Conservation (phyloP, 768 basidiomycete species). For the Hypholoma sublateritium region DNA sequence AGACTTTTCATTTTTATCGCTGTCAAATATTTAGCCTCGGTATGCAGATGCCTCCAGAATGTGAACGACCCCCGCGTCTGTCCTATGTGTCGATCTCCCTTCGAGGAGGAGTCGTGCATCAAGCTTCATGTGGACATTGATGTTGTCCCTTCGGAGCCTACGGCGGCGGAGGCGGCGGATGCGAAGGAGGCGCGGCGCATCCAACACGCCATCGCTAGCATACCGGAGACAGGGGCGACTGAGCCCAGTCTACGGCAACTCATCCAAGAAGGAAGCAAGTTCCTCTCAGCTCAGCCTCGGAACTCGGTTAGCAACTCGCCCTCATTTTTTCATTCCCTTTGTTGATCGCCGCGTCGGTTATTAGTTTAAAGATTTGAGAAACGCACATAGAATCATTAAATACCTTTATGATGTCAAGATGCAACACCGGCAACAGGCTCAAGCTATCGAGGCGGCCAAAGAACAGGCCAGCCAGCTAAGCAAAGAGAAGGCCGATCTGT, state of each 20-base stretch:
- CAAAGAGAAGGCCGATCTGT: slow-evolving; percentile 34
- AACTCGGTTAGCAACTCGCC: slow-evolving; percentile 36
- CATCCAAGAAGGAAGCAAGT: slow-evolving; percentile 49
- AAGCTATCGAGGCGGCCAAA: slow-evolving; percentile 31
- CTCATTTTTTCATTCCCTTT: neutral
- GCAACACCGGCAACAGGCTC: slow-evolving; percentile 33
- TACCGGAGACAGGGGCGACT: slow-evolving; percentile 57
- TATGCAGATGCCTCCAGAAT: slow-evolving; percentile 52
- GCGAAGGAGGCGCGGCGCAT: slow-evolving; percentile 44
- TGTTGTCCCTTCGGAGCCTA: slow-evolving; percentile 19
- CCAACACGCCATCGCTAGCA: slow-evolving; percentile 49
- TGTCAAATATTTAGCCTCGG: slow-evolving; percentile 2
- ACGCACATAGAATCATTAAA: slow-evolving; percentile 46
- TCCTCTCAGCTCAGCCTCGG: slow-evolving; percentile 46
- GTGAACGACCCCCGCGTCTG: slow-evolving; percentile 46
- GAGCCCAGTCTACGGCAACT: slow-evolving; percentile 48
- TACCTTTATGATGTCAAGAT: slow-evolving; percentile 51
- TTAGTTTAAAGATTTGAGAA: slow-evolving; percentile 53
- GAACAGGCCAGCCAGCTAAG: slow-evolving; percentile 34
- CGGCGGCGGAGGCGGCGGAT: slow-evolving; percentile 13
- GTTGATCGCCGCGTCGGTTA: slow-evolving; percentile 6
- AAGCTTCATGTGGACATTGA: slow-evolving; percentile 64
- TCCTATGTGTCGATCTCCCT: slow-evolving; percentile 62
- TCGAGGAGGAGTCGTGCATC: slow-evolving; percentile 44
- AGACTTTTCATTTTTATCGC: slow-evolving; percentile 1